A percentile compares a stretch with the other conserved stretches of the same genome.
Evolutionary conservation across 2,329 filamentous ascomycete species (phyloP).

Genomic region (Neopestalotiopsis rosae): DNA sequence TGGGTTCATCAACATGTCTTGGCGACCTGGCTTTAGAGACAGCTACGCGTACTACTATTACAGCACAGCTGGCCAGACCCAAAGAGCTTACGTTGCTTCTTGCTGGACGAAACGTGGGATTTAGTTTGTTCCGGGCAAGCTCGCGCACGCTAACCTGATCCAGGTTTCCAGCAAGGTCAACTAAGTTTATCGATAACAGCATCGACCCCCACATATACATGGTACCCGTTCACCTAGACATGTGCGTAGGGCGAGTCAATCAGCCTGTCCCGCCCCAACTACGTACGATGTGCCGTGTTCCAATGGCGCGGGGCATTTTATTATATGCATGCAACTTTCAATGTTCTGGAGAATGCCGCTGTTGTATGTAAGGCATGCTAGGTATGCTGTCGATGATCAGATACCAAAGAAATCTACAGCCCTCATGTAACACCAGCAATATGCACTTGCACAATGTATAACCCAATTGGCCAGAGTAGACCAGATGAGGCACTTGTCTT

Average conservation of each 20-base stretch:
- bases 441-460: too few species aligned
- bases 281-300: neutral
- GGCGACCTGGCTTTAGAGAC: constrained; percentile 22
- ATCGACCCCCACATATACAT: neutral
- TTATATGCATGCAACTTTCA: too few species aligned
- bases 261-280: neutral
- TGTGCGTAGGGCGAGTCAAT: neutral
- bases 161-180: neutral
- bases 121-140: constrained; percentile 14
- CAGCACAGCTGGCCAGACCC: constrained; percentile 14
- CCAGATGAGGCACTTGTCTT: too few species aligned
- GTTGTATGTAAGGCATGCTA: too few species aligned
- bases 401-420: too few species aligned
- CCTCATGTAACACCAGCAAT: too few species aligned
- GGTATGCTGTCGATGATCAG: too few species aligned
- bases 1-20: constrained; percentile 9
- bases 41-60: constrained; percentile 13
- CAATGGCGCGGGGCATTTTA: neutral
- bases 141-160: neutral
- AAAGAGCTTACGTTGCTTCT: constrained; percentile 19
- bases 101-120: neutral
- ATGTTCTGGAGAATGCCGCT: too few species aligned
- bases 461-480: too few species aligned
- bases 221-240: neutral
- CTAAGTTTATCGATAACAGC: constrained; percentile 4